Conservation (phyloP, 108 stramenopile species). For the Nitzschia putrida region DNA sequence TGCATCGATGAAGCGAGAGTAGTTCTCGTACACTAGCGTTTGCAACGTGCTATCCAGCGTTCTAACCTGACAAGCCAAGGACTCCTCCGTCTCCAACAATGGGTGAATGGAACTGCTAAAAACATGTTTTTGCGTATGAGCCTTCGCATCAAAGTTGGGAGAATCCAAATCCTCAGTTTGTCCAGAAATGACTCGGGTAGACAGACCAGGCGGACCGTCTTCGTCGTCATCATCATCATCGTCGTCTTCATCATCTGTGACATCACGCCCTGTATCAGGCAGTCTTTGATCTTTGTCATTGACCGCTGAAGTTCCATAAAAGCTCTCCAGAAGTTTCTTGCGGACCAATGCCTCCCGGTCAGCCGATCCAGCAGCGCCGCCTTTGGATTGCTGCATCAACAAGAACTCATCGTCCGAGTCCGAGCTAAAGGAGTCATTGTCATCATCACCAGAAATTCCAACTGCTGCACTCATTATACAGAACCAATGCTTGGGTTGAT, state of each 20-base stretch:
- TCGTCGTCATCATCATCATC: conserved; percentile 39
- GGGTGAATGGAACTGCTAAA: conserved; percentile 48
- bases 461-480: no score
- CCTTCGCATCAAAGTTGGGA: conserved; percentile 58
- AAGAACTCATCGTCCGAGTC: conserved; percentile 32
- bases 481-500: no score
- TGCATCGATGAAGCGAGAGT: conserved; percentile 97
- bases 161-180: conserved; percentile 68
- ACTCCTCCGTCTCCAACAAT: conserved; percentile 74
- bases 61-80: conserved; percentile 72
- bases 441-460: not conserved
- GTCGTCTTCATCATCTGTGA: conserved; percentile 10
- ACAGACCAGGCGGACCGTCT: not conserved
- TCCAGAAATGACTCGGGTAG: not conserved
- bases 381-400: not conserved
- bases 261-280: not conserved
- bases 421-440: conserved; percentile 24
- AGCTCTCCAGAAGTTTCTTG: conserved; percentile 82
- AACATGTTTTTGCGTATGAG: conserved; percentile 64
- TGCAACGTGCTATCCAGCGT: conserved; percentile 96
- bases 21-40: conserved; percentile 99
- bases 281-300: conserved; percentile 21
- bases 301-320: conserved; percentile 63
- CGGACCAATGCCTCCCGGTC: conserved; percentile 84
- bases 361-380: not conserved